A percentile compares a stretch with the other conserved stretches of the same genome.
These are phyloP conservation scores for Avena insularis DNA, from an alignment of 176 grass and related monocot species.

Conservation along the genomic window DNA sequence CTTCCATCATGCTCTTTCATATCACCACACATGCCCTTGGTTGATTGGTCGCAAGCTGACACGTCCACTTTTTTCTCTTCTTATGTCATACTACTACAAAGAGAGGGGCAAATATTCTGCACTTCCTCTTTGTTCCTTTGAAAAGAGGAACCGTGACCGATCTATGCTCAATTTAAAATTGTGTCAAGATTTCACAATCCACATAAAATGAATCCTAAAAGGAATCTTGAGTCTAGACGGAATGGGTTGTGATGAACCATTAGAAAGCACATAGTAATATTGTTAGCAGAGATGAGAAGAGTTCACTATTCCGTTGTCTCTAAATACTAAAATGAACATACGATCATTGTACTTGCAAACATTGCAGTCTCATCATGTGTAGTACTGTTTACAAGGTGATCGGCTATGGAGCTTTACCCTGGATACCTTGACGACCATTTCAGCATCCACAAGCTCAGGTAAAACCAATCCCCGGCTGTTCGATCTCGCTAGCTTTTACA, in stretches of 20 bases:
- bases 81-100: constrained; percentile 16
- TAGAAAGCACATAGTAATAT: background rate
- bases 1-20: constrained; percentile 9
- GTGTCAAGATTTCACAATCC: background rate
- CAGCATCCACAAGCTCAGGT: constrained; percentile 53
- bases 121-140: background rate
- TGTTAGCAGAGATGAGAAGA: background rate
- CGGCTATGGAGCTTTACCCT: constrained; percentile 57
- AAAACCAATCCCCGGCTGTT: constrained; percentile 7
- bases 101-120: background rate
- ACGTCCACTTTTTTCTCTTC: background rate
- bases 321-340: background rate
- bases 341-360: background rate
- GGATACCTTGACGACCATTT: constrained; percentile 57
- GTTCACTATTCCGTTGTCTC: background rate
- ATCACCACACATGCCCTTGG: background rate
- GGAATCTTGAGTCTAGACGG: background rate
- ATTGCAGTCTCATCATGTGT: background rate
- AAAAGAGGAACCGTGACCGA: background rate
- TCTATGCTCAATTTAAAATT: background rate
- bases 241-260: background rate
- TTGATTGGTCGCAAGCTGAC: background rate
- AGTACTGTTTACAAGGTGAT: constrained; percentile 17
- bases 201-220: background rate
- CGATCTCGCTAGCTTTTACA: background rate